Evolutionary conservation across 2,329 filamentous ascomycete species (phyloP).

Genomic region (Domatiomyces globalis): DNA sequence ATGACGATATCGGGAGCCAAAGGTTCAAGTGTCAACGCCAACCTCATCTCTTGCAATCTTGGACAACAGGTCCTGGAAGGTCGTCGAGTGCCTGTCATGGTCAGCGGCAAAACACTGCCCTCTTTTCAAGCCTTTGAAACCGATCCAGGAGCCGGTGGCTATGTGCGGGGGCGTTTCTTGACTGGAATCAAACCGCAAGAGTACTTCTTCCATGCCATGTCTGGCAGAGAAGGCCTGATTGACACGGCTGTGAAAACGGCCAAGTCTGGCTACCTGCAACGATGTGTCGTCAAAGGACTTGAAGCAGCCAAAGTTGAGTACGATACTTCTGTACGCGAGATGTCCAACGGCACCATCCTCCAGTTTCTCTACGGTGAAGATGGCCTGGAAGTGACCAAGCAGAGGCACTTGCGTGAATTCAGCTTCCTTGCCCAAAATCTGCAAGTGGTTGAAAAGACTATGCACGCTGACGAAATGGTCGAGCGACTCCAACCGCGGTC

Average conservation of each 20-base stretch:
- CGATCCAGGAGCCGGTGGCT: conserved; percentile 76
- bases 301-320: conserved; percentile 87
- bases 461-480: conserved; percentile 46
- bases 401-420: conserved; percentile 81
- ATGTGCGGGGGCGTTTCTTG: conserved; percentile 91
- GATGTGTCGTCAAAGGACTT: conserved; percentile 97
- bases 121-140: conserved; percentile 91
- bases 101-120: conserved; percentile 88
- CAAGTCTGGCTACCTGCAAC: conserved; percentile 86
- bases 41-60: conserved; percentile 92
- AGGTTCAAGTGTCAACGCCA: conserved; percentile 83
- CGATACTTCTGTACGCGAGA: conserved; percentile 80
- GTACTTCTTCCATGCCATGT: conserved; percentile 99
- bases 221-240: conserved; percentile 91
- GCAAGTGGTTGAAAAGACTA: conserved; percentile 60
- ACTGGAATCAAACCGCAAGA: conserved; percentile 94
- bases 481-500: conserved; percentile 3
- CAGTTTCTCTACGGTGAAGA: conserved; percentile 97
- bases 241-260: conserved; percentile 98
- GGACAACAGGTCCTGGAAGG: conserved; percentile 95
- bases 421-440: conserved; percentile 81
- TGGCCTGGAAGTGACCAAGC: conserved; percentile 84
- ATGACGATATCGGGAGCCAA: conserved; percentile 98
- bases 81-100: conserved; percentile 88
- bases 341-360: conserved; percentile 74